Percentiles rank a stretch among this genome's conserved stretches.
Evolutionary conservation across 225 moss, liverwort and hornwort genomes (phyloP).

Genomic region (Physcomitrium patens): DNA sequence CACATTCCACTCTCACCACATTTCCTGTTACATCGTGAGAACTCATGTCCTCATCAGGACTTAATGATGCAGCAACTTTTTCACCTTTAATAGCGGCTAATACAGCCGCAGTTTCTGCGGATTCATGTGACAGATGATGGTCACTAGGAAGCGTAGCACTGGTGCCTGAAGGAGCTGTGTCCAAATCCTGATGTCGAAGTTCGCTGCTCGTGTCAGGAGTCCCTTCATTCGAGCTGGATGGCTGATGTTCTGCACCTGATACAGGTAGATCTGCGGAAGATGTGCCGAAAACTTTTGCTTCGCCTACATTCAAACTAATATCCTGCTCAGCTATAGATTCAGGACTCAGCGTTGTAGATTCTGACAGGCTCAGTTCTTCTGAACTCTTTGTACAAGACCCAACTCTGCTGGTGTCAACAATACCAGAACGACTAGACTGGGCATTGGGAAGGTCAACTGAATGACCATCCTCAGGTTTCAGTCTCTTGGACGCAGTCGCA

Average conservation of each 20-base stretch:
- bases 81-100: conserved; percentile 23
- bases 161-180: conserved; percentile 28
- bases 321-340: conserved; percentile 28
- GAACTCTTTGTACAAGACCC: conserved; percentile 27
- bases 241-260: conserved; percentile 17
- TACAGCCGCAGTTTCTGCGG: conserved; percentile 27
- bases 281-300: conserved; percentile 24
- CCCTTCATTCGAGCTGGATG: conserved; percentile 34
- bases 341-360: conserved; percentile 23
- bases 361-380: conserved; percentile 30
- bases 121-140: conserved; percentile 14
- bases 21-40: conserved; percentile 15
- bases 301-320: conserved; percentile 8
- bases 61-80: conserved; percentile 10
- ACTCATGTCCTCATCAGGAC: conserved; percentile 19
- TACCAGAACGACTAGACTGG: conserved; percentile 40
- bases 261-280: conserved; percentile 31
- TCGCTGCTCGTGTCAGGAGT: conserved; percentile 26
- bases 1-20: conserved; percentile 36
- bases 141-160: conserved; percentile 20
- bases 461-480: conserved; percentile 57
- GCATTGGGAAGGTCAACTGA: conserved; percentile 34
- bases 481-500: conserved; percentile 65
- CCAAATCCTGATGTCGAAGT: conserved; percentile 23
- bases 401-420: conserved; percentile 36